Base-by-base conservation (phyloP, 805 yeast species). In the Starmerella lactis-condensi region DNA sequence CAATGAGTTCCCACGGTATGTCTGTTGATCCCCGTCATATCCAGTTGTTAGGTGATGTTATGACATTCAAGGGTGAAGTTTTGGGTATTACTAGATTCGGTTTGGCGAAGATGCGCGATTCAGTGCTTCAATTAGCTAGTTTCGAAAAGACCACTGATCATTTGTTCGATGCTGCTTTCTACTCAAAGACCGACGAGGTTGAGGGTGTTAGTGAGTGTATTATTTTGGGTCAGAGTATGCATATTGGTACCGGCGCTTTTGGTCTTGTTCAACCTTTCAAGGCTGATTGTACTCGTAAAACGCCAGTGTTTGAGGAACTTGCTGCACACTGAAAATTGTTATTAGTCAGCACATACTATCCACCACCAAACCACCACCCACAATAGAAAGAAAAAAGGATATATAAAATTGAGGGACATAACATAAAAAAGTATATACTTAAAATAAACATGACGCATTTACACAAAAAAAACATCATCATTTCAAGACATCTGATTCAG, bases 1-100 rank as follows among this genome's bases (percentile, higher is more conserved):
- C 98, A 33, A 89, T 89, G 99, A 73, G 93, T 51, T 81, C 82
- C 57, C 98, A 89, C 62, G 99, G 99, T 57, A 89, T 89, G 98
- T 79, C 93, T 53, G 95, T 89, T 30, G 99, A 89, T 64, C 98
- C 96, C 38, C 93, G 99, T 64, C 99, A 89, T 55, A 83, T 91
- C 53, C 96, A 89, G 60, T 62, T 89, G 28, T 61, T 89, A 41
- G 98, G 98, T 42, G 99, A 89, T 56, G 96, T 89, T 30, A 89
- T 89, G 99, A 81, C 96, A 0, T 89, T 79, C 55, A 89, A 89
- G 58, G 99, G 99, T 37, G 98, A 89, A 53, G 93, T 89, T 9
- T 65, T 91, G 44, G 98, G 99, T 56, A 89, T 89, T 51, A 89
- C 99, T 2, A 69, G 99, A 59, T 89, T 89, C 48, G 99, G 99